Conservation (phyloP, 306 rosid genomes). For the Trichosanthes truncata region DNA sequence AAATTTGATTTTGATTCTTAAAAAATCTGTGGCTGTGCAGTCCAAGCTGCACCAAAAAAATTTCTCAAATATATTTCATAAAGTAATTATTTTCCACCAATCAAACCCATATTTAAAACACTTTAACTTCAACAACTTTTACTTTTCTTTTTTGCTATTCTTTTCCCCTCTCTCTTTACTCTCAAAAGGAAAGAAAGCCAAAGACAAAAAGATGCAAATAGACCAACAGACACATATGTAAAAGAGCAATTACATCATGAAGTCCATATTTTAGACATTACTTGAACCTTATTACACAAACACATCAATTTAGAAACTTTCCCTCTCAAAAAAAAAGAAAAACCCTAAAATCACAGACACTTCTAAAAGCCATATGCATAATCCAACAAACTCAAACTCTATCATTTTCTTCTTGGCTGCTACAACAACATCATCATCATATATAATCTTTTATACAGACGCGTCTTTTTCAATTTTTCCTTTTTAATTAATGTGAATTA, state of each 20-base stretch:
- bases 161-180: not conserved
- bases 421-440: not conserved
- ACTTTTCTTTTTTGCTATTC: not conserved
- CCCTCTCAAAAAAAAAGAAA: not conserved
- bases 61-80: not conserved
- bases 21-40: too few relatives aligned
- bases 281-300: constrained; percentile 34
- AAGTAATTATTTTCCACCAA: not conserved
- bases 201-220: constrained; percentile 19
- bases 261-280: constrained; percentile 12
- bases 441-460: not conserved
- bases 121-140: not conserved
- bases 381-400: constrained; percentile 16
- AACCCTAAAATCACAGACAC: constrained; percentile 4
- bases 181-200: not conserved
- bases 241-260: constrained; percentile 21
- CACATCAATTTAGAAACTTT: constrained; percentile 5
- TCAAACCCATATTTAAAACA: not conserved
- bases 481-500: not conserved
- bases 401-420: constrained; percentile 1
- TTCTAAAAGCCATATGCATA: constrained; percentile 23
- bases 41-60: too few relatives aligned
- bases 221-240: constrained; percentile 12
- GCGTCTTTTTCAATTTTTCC: constrained; percentile 5
- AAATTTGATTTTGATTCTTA: too few relatives aligned